Conservation (phyloP, 352 stramenopile species). For the Phytophthora ohioensis region DNA sequence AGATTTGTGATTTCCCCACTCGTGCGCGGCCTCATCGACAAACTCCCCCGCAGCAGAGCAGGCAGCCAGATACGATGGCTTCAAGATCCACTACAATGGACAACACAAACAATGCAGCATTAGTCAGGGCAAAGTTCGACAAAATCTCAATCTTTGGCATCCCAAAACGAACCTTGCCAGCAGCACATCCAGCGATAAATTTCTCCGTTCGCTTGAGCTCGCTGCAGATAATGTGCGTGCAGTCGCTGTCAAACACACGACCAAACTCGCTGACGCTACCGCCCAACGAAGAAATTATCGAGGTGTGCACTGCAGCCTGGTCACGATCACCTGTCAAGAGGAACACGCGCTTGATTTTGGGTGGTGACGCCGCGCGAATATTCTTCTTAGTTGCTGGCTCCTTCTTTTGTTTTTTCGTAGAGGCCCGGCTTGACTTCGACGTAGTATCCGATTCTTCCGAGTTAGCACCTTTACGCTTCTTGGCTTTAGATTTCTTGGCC, state of each 20-base stretch:
- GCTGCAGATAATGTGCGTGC: conserved; percentile 89
- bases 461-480: conserved; percentile 39
- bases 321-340: conserved; percentile 80
- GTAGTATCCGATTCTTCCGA: conserved; percentile 19
- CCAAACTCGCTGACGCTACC: conserved; percentile 70
- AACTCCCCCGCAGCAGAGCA: conserved; percentile 71
- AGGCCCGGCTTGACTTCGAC: conserved; percentile 20
- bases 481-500: conserved; percentile 33
- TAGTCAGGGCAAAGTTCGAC: conserved; percentile 6
- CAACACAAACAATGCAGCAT: conserved; percentile 12
- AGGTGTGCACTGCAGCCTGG: conserved; percentile 77
- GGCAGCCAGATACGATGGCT: conserved; percentile 81
- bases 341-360: conserved; percentile 53
- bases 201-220: conserved; percentile 91
- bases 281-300: conserved; percentile 74
- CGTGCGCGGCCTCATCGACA: conserved; percentile 73
- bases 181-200: conserved; percentile 82
- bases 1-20: conserved; percentile 68
- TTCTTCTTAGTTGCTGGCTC: conserved; percentile 25
- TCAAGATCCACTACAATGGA: conserved; percentile 80
- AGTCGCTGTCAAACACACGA: conserved; percentile 71
- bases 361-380: conserved; percentile 9
- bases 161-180: conserved; percentile 70
- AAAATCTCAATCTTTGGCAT: background rate
- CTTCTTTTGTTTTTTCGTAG: conserved; percentile 44